Evolutionary conservation across 371 early-diverging fungal genomes (phyloP).

Genomic region (Thermomucor indicae-seudaticae): DNA sequence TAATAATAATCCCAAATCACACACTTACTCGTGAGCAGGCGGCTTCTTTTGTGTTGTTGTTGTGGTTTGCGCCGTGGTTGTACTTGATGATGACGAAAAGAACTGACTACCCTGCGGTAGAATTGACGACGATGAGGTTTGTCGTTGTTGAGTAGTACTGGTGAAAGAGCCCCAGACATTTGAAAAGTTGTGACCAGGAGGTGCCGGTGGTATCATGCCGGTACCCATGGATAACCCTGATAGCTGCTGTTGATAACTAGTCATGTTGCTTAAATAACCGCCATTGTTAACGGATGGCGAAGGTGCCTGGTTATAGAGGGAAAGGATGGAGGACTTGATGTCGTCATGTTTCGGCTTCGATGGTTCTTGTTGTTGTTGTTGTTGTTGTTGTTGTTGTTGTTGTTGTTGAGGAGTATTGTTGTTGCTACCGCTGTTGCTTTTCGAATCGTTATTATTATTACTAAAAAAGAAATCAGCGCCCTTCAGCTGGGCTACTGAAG

Average conservation of each 20-base stretch:
- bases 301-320: slow-evolving; percentile 33
- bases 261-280: slow-evolving; percentile 13
- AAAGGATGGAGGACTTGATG: slow-evolving; percentile 55
- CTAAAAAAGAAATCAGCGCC: slow-evolving; percentile 41
- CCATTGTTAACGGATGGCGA: slow-evolving; percentile 12
- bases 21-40: slow-evolving; percentile 18
- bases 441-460: neutral
- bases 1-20: neutral
- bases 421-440: slow-evolving; percentile 4
- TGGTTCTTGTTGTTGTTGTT: slow-evolving; percentile 12
- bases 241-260: slow-evolving; percentile 32
- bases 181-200: slow-evolving; percentile 8
- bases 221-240: slow-evolving; percentile 29
- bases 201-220: slow-evolving; percentile 17
- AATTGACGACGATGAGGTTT: slow-evolving; percentile 4
- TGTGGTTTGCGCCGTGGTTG: neutral
- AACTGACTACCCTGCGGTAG: slow-evolving; percentile 45
- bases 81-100: slow-evolving; percentile 15
- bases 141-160: slow-evolving; percentile 10
- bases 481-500: slow-evolving; percentile 25
- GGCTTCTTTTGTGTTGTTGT: slow-evolving; percentile 5
- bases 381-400: slow-evolving; percentile 6
- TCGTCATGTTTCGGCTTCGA: slow-evolving; percentile 33
- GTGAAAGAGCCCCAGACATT: slow-evolving; percentile 22
- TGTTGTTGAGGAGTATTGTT: slow-evolving; percentile 15